Conservation (phyloP, 1,139 yeast species). For the Petasospora fabianii region DNA sequence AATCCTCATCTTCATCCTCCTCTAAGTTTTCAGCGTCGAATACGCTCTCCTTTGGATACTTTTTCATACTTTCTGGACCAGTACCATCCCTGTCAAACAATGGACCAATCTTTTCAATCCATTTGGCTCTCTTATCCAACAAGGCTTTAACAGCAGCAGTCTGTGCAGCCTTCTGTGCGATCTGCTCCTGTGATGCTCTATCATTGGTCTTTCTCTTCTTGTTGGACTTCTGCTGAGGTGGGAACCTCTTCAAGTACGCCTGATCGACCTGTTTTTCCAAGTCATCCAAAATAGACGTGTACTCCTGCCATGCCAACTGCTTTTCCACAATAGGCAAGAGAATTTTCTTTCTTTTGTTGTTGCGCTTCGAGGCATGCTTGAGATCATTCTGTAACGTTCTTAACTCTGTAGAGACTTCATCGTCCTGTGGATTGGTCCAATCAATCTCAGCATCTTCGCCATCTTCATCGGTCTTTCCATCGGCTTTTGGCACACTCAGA, state of each 20-base stretch:
- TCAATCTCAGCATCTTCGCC: constrained; percentile 32
- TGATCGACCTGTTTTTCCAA: constrained; percentile 96
- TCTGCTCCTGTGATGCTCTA: constrained; percentile 30
- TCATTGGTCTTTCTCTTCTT: constrained; percentile 54
- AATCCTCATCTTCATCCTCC: constrained; percentile 46
- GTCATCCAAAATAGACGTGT: constrained; percentile 83
- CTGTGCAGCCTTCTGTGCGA: constrained; percentile 37
- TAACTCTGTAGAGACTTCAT: constrained; percentile 85
- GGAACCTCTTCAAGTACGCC: constrained; percentile 78
- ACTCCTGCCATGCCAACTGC: constrained; percentile 94
- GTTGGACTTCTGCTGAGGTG: constrained; percentile 62
- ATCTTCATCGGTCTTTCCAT: constrained; percentile 18
- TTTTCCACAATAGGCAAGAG: constrained; percentile 78
- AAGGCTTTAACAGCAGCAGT: constrained; percentile 65
- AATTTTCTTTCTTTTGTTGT: constrained; percentile 62
- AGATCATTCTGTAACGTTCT: constrained; percentile 69
- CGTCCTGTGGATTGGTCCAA: constrained; percentile 89
- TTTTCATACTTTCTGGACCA: constrained; percentile 60
- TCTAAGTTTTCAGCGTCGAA: constrained; percentile 55
- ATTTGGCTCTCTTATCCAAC: constrained; percentile 79
- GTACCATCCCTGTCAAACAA: constrained; percentile 55
- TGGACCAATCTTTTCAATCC: constrained; percentile 89
- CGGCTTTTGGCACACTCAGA: constrained; percentile 42
- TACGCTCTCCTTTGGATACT: constrained; percentile 66
- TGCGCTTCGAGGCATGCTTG: constrained; percentile 55